Base-by-base conservation (phyloP, 345 rosid species). In the Eucalyptus microcorys region DNA sequence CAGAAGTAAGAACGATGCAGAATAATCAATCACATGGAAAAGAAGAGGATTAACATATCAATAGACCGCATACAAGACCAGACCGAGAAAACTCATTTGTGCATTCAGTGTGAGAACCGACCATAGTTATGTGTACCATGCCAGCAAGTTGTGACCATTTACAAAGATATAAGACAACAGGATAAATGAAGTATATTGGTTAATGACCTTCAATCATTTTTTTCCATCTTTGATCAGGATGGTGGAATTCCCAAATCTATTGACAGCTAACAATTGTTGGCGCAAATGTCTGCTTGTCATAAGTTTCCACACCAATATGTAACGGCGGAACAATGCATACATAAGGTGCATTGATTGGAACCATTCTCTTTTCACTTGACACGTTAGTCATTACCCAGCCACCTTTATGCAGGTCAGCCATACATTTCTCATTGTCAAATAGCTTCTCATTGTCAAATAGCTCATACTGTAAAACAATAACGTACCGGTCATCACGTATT, bases 401-500 rank as follows among this genome's bases (percentile, higher is more conserved):
- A 76, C 27, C 45, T 76, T 21, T 76, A 21, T 21, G 47, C 45
- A 76, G 83, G 47, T 76, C 83, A 76, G 27, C 83, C 83, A 37
- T 37, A 37, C 83, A 27, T 76, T 76, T 86, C 61, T 86, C 66
- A 86, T 34, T 42, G 26, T 50, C 53, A 22, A 42, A 87, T 52
- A 40, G 43, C 64, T 85, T 86, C 61, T 86, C 66, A 86, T 34
- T 42, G 26, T 50, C 53, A 22, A 42, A 87, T 52, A 40, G 43
- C 64, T 85, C 88, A 85, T 57, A 87, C 88, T 79, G 43, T 76
- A 43, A 50, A 53, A 76, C 80, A 43, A 52, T 87, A 43, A 89
- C 96, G 86, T 91, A 98, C 99, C 99, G 10, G 98, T 98, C 99
- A 97, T 97, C 84, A 97, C 99, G 90, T 97, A 97, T 92, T 97